A percentile compares a stretch with the other conserved stretches of the same genome.
Conservation (phyloP, 768 basidiomycete species). For the Lactarius psammicola region DNA sequence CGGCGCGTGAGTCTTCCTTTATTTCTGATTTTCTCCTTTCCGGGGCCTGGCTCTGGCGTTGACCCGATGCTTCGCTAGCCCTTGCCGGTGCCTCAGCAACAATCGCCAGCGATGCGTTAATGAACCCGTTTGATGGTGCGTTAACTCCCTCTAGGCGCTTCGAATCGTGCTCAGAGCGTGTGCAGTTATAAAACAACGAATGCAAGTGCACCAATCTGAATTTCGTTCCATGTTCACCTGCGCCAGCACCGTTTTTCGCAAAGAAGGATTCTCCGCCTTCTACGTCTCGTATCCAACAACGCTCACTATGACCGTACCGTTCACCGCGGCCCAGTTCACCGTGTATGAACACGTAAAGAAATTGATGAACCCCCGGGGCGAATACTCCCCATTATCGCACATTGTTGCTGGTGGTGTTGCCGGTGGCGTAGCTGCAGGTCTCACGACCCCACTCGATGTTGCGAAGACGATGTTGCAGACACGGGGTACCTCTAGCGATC, state of each 20-base stretch:
- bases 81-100: conserved; percentile 93
- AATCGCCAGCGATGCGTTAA: conserved; percentile 92
- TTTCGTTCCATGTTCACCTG: conserved; percentile 87
- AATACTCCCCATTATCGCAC: conserved; percentile 93
- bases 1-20: conserved; percentile 68
- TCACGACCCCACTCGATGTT: conserved; percentile 96
- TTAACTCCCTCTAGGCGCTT: conserved; percentile 21
- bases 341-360: conserved; percentile 93
- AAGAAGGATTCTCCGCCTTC: conserved; percentile 87
- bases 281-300: conserved; percentile 99
- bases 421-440: conserved; percentile 90
- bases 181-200: conserved; percentile 97
- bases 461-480: conserved; percentile 98
- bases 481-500: conserved; percentile 82
- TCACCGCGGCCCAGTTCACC: conserved; percentile 97
- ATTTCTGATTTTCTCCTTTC: conserved; percentile 1
- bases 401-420: conserved; percentile 89
- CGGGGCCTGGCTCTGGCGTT: conserved; percentile 1
- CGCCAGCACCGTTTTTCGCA: conserved; percentile 77
- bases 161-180: conserved; percentile 20
- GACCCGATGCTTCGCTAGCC: conserved; percentile 45
- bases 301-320: conserved; percentile 92
- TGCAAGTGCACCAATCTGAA: conserved; percentile 95
- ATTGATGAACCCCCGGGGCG: conserved; percentile 77
- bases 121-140: conserved; percentile 99